A percentile compares a stretch with the other conserved stretches of the same genome.
Evolutionary conservation across 2,329 filamentous ascomycete species (phyloP).

Genomic region (Plenodomus lindquistii): DNA sequence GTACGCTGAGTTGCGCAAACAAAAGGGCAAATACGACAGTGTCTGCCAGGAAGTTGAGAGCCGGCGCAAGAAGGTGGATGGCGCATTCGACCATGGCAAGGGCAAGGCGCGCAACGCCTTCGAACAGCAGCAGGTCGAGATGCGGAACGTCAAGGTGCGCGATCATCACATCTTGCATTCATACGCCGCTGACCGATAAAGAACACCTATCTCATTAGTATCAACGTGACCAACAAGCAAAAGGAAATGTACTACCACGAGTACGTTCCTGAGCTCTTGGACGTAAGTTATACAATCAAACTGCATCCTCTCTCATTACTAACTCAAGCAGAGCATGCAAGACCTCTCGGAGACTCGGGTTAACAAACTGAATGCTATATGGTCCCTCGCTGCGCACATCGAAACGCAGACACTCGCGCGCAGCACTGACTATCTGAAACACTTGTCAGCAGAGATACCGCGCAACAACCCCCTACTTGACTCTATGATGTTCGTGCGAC

Average conservation of each 20-base stretch:
- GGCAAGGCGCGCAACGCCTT: conserved; percentile 88
- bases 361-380: conserved; percentile 79
- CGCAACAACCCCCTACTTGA: conserved; percentile 88
- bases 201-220: conserved; percentile 95
- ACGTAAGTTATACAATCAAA: conserved; percentile 58
- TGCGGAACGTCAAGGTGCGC: conserved; percentile 83
- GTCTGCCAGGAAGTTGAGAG: conserved; percentile 94
- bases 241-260: conserved; percentile 98
- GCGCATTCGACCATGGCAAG: conserved; percentile 84
- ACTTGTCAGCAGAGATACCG: conserved; percentile 77
- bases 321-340: conserved; percentile 66
- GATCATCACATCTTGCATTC: background rate
- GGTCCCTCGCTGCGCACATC: conserved; percentile 77
- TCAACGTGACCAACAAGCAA: conserved; percentile 96
- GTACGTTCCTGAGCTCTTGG: conserved; percentile 90
- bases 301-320: background rate
- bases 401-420: conserved; percentile 78
- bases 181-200: conserved; percentile 38
- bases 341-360: conserved; percentile 90
- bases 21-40: conserved; percentile 89
- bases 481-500: conserved; percentile 96
- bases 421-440: conserved; percentile 72
- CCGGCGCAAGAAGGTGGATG: conserved; percentile 91
- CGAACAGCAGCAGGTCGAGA: conserved; percentile 88
- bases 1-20: conserved; percentile 84